Conservation (phyloP, 345 rosid genomes). For the Toxicodendron radicans region DNA sequence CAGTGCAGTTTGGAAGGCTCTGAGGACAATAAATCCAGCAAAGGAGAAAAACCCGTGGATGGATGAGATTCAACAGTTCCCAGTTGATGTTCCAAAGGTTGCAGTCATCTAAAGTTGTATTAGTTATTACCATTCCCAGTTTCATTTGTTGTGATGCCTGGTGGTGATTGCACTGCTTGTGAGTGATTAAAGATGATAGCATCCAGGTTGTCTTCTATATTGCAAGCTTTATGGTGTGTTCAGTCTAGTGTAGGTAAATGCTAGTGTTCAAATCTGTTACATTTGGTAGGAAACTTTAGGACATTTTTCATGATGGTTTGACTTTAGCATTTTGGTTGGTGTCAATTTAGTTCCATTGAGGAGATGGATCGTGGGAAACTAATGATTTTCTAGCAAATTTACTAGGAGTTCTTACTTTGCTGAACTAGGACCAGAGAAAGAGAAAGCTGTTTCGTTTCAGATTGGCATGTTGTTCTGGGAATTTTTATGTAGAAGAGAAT, state of each 20-base stretch:
- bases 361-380: neutral
- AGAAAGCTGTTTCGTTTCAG: neutral
- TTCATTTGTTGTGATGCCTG: neutral
- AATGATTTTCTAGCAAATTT: neutral
- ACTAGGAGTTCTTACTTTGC: neutral
- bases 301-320: neutral
- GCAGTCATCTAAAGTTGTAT: slow-evolving; percentile 27
- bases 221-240: neutral
- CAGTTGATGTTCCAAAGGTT: slow-evolving; percentile 39
- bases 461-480: neutral
- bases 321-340: neutral
- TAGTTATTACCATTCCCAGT: neutral
- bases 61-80: slow-evolving; percentile 50
- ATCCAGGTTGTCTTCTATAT: neutral
- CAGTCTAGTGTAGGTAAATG: neutral
- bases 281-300: neutral
- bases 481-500: neutral
- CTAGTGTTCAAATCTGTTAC: neutral
- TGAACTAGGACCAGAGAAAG: neutral
- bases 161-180: neutral
- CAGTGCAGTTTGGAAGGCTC: slow-evolving; percentile 65
- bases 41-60: slow-evolving; percentile 57
- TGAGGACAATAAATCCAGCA: slow-evolving; percentile 37
- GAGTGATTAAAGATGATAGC: neutral
- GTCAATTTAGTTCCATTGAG: neutral